A percentile compares a stretch with the other conserved stretches of the same genome.
Conservation (phyloP, 305 asterid species). For the Solanum hybrid region DNA sequence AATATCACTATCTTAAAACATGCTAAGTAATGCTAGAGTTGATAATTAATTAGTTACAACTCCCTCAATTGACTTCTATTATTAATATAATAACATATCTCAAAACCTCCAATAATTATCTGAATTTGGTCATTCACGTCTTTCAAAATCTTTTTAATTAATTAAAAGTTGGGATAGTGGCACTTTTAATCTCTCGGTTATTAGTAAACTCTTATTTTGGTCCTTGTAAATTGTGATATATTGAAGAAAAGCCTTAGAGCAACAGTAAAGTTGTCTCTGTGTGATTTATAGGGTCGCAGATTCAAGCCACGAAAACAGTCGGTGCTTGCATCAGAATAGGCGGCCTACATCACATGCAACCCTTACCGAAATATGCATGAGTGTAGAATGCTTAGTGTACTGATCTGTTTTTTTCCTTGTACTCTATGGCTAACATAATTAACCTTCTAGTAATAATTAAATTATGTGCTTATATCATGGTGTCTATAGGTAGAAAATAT, state of each 20-base stretch:
- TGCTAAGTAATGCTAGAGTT: background rate
- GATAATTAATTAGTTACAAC: background rate
- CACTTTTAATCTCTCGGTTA: background rate
- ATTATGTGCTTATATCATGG: background rate
- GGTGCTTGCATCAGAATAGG: background rate
- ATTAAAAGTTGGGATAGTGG: background rate
- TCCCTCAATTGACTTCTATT: background rate
- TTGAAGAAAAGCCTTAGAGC: no score
- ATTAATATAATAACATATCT: background rate
- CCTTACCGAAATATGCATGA: no score
- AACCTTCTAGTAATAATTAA: background rate
- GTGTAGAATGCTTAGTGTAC: rapidly evolving
- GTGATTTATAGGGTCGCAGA: rapidly evolving
- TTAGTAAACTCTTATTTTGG: background rate
- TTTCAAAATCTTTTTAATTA: constrained; percentile 6
- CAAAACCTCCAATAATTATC: background rate
- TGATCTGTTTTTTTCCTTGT: background rate
- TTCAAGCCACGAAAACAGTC: background rate
- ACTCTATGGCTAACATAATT: background rate
- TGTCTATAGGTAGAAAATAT: background rate
- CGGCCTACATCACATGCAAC: background rate
- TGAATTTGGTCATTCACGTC: background rate
- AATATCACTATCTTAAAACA: background rate
- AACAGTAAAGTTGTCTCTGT: no score
- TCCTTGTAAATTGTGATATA: background rate